Conservation (phyloP, 805 yeast genomes). For the Isabelozyma gotoi region DNA sequence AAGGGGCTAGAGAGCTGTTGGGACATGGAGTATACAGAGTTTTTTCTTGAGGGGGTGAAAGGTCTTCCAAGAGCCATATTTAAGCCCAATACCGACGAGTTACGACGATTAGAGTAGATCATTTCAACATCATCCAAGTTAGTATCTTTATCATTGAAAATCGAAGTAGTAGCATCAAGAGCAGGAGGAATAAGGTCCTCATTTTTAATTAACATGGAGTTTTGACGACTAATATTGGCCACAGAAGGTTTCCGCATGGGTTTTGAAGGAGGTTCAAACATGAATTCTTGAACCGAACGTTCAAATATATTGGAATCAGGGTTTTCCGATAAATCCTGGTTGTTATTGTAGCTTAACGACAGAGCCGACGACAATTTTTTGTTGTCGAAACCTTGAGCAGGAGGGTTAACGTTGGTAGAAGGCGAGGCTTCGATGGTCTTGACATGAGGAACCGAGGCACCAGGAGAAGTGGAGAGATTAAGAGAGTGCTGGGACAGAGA, state of each 20-base stretch:
- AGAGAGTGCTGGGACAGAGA: background rate
- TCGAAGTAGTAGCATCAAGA: conserved; percentile 70
- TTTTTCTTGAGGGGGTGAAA: conserved; percentile 38
- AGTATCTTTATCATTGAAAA: conserved; percentile 57
- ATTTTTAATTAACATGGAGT: conserved; percentile 29
- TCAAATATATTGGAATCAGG: conserved; percentile 36
- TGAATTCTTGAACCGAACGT: conserved; percentile 39
- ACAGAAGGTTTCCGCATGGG: background rate
- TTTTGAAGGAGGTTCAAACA: conserved; percentile 8
- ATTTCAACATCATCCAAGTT: conserved; percentile 71
- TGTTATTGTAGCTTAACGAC: background rate
- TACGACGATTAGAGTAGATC: conserved; percentile 57
- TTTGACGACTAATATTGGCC: conserved; percentile 17
- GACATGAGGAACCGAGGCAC: background rate
- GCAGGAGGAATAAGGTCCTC: conserved; percentile 81
- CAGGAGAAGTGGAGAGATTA: background rate
- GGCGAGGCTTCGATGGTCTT: background rate
- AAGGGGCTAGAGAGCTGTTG: conserved; percentile 10
- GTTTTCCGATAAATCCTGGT: background rate
- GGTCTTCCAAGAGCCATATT: conserved; percentile 50
- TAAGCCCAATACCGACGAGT: conserved; percentile 50
- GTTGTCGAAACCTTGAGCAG: conserved; percentile 2
- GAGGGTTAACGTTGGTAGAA: background rate
- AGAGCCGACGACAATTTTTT: conserved; percentile 11
- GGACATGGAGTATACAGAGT: conserved; percentile 28